Evolutionary conservation across 345 rosid species (phyloP), one percentile per base, ranked within the genome.

Genomic region (Eucalyptus tenuipes): DNA sequence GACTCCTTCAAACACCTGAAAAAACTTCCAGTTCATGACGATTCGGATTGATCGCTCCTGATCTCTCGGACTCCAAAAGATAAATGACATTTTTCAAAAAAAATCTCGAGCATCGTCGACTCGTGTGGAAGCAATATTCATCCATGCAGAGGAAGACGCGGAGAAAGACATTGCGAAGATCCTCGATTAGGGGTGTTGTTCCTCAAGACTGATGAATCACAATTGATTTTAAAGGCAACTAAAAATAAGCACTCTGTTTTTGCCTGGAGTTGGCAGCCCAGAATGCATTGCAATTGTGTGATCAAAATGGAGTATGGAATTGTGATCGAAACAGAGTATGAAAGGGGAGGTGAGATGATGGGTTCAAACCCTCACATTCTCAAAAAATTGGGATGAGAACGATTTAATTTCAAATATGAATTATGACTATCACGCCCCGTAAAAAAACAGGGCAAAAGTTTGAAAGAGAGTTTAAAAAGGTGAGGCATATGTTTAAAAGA

Each of bases 371-470:
- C 9, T 0, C 8, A 17, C 8, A 9, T 17, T 50, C 7, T 50
- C 0, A 17, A 2, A 50, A 0, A 0, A 16, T 50, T 16, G 20
- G 0, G 8, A 50, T 0, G 1, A 3, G 6, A 7, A 16, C 20
- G 14, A 50, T 16, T 50, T 50, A 50, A 1, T 50, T 50, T 16
- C 1, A 50, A 50, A 7, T 16, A 0, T 16, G 1, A 1, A 50
- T 50, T 50, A 42, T 42, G 0, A 50, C 1, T 37, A 3, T 50
- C 18, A 3, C 4, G 1, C 53, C 1, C 15, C 6, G 20, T 15
- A 50, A 49, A 49, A 15, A 49, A 7, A 44, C 7, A 16, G 3
- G 20, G 20, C 53, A 50, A 50, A 50, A 50, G 8, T 50, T 17
- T 50, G 55, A 50, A 17, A 17, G 22, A 50, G 22, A n/a, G n/a